These are phyloP conservation scores for Neonectria coccinea DNA, from an alignment of 2,329 filamentous ascomycete genomes.

Conservation along the genomic window DNA sequence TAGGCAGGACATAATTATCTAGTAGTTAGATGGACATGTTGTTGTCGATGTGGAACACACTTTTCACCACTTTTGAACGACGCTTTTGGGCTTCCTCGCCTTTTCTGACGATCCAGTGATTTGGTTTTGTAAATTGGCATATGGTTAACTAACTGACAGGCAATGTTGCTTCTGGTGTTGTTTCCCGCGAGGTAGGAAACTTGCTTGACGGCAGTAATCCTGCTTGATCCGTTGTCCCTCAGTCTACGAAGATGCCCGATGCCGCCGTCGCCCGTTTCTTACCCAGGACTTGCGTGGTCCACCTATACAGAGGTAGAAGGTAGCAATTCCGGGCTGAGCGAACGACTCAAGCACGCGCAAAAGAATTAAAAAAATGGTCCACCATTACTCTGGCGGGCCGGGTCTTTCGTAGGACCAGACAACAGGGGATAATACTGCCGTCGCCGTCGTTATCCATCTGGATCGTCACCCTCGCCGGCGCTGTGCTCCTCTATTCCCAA, in stretches of 20 bases:
- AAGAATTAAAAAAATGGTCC: constrained; percentile 22
- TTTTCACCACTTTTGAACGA: constrained; percentile 17
- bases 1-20: constrained; percentile 15
- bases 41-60: neutral
- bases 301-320: neutral
- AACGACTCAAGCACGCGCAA: constrained; percentile 21
- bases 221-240: constrained; percentile 72
- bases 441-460: constrained; percentile 70
- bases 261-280: constrained; percentile 17
- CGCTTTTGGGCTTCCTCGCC: neutral
- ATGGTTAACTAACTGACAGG: constrained; percentile 40
- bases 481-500: constrained; percentile 59
- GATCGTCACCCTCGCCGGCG: constrained; percentile 73
- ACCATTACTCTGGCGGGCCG: constrained; percentile 17
- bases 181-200: constrained; percentile 56
- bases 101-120: constrained; percentile 31
- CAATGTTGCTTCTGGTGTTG: constrained; percentile 34
- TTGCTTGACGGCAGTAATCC: constrained; percentile 67
- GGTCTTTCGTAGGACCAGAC: constrained; percentile 66
- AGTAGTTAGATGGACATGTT: constrained; percentile 18
- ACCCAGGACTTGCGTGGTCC: neutral
- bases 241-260: constrained; percentile 55
- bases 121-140: constrained; percentile 30
- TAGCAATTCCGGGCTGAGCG: neutral
- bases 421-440: constrained; percentile 75